phyloP scores from a whole-genome alignment of 495 filamentous ascomycete genomes.

The Talaromyces thailandensis region DNA sequence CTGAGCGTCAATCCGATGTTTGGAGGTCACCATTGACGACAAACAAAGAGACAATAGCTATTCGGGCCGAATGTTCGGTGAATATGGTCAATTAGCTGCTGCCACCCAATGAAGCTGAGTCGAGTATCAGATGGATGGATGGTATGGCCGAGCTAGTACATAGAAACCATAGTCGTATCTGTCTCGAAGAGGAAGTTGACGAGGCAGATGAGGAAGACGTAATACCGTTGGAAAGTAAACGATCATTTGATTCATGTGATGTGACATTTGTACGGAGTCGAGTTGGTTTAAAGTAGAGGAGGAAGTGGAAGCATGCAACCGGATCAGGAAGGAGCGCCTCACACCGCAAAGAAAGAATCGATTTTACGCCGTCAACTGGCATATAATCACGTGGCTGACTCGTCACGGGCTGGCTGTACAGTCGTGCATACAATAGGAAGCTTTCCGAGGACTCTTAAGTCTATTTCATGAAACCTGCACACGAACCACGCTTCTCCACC shows the following conservation, averaged over 20 bases:
- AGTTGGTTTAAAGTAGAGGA: not conserved
- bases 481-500: not conserved
- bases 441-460: not conserved
- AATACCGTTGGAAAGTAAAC: not conserved
- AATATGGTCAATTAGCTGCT: too few relatives aligned
- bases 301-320: not conserved
- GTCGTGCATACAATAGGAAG: not conserved
- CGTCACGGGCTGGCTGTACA: not conserved
- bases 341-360: not conserved
- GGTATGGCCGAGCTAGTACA: too few relatives aligned
- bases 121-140: too few relatives aligned
- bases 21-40: too few relatives aligned
- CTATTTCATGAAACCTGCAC: not conserved
- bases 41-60: too few relatives aligned
- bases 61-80: too few relatives aligned
- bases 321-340: not conserved
- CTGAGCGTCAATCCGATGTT: too few relatives aligned
- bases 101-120: too few relatives aligned
- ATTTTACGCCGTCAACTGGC: not conserved
- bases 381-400: not conserved
- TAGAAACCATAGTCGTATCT: too few relatives aligned
- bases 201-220: too few relatives aligned
- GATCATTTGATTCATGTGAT: not conserved
- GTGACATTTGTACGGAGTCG: not conserved
- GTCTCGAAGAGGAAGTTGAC: too few relatives aligned